Percentiles rank a stretch among this genome's conserved stretches.
Conservation (phyloP, 2,329 filamentous ascomycete species). For the Trichoderma citrinoviride region DNA sequence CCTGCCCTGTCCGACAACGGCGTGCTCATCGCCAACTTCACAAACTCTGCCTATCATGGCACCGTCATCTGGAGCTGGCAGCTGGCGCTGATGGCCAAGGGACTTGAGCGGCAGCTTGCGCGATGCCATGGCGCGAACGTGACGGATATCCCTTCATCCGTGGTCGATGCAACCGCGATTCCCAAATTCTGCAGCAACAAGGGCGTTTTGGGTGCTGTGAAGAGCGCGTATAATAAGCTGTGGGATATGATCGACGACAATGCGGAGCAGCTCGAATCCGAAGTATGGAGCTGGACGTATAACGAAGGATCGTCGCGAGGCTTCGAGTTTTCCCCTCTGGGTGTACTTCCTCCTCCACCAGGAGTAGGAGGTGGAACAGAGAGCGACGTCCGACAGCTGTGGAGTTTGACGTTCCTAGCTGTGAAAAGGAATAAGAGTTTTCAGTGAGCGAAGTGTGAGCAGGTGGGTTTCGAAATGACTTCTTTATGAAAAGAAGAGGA, state of each 20-base stretch:
- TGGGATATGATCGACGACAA: slow-evolving; percentile 63
- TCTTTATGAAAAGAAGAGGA: too few relatives aligned
- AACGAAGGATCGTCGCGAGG: slow-evolving; percentile 13
- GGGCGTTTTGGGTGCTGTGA: slow-evolving; percentile 44
- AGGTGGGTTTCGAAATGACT: not conserved
- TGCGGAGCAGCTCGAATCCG: slow-evolving; percentile 46
- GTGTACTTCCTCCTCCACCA: slow-evolving; percentile 23
- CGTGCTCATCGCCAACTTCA: slow-evolving; percentile 50
- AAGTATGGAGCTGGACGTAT: slow-evolving; percentile 64
- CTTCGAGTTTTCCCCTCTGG: slow-evolving; percentile 28
- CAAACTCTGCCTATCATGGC: slow-evolving; percentile 57
- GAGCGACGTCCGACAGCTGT: slow-evolving; percentile 22
- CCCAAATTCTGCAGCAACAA: slow-evolving; percentile 52
- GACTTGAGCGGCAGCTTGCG: slow-evolving; percentile 55
- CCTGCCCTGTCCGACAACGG: slow-evolving; percentile 53
- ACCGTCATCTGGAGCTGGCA: slow-evolving; percentile 66
- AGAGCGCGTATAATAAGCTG: slow-evolving; percentile 54
- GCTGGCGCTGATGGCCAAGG: slow-evolving; percentile 61
- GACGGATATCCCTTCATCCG: not conserved
- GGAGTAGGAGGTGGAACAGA: slow-evolving; percentile 21
- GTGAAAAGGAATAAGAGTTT: slow-evolving; percentile 11
- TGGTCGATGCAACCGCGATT: not conserved
- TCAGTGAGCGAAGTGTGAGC: not conserved
- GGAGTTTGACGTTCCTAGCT: slow-evolving; percentile 23
- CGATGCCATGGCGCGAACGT: slow-evolving; percentile 44